These are phyloP conservation scores for Elsinoe ampelina DNA, from an alignment of 2,329 filamentous ascomycete species.

Conservation along the genomic window DNA sequence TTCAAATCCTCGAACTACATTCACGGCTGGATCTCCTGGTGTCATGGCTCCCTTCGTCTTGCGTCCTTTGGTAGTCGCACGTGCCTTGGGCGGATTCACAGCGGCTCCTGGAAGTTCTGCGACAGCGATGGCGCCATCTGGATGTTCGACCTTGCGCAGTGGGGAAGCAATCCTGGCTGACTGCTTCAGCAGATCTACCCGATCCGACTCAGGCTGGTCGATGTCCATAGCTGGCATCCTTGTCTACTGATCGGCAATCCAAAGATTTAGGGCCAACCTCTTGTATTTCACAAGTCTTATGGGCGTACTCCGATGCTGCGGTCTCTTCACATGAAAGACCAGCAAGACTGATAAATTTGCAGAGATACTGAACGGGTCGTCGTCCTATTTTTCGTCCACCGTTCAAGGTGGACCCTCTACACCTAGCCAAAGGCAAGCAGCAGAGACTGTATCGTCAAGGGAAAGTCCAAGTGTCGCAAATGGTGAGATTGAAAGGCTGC, in stretches of 20 bases:
- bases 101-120: slow-evolving; percentile 18
- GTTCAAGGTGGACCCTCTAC: slow-evolving; percentile 43
- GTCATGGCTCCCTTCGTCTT: slow-evolving; percentile 29
- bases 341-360: slow-evolving; percentile 13
- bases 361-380: slow-evolving; percentile 7
- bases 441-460: slow-evolving; percentile 38
- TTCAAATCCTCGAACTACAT: slow-evolving; percentile 40
- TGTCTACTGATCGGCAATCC: slow-evolving; percentile 10
- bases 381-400: slow-evolving; percentile 41
- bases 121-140: slow-evolving; percentile 13
- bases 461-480: slow-evolving; percentile 28
- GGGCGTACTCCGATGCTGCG: slow-evolving; percentile 14
- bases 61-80: slow-evolving; percentile 29
- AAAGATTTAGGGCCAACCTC: not conserved
- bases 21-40: slow-evolving; percentile 30
- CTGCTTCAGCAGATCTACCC: slow-evolving; percentile 24
- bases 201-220: slow-evolving; percentile 18
- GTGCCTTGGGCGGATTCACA: slow-evolving; percentile 27
- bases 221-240: slow-evolving; percentile 30
- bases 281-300: not conserved
- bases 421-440: slow-evolving; percentile 38
- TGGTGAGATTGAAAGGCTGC: slow-evolving; percentile 28
- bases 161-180: slow-evolving; percentile 25
- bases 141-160: slow-evolving; percentile 20
- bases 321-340: slow-evolving; percentile 20